Evolutionary conservation across 306 rosid genomes (phyloP), one percentile per base, ranked within the genome.

Genomic region (Albizia julibrissin): DNA sequence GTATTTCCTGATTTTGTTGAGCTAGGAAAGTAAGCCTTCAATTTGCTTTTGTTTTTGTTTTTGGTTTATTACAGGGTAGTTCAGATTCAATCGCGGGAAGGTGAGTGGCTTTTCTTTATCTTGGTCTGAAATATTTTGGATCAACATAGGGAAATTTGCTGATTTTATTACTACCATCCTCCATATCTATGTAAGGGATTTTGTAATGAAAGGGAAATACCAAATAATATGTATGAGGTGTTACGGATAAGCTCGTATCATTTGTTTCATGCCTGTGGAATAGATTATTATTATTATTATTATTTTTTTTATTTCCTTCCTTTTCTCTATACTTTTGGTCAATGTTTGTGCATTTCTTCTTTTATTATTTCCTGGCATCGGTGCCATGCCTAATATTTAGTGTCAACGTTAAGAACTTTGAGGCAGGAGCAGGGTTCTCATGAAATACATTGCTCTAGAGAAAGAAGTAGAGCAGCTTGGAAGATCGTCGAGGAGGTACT

Each of bases 391-490:
- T 89, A 86, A 86, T 84, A 67, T 80, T 26, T 79, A 49, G 49
- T 54, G 62, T 82, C 76, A 27, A 6, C 80, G 42, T 82, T 85
- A 80, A 89, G 92, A 59, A 68, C 50, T 80, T 59, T 87, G 80
- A 52, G 76, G 62, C 84, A 54, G 82, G 87, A 82, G 73, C 81
- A 59, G 33, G 81, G 43, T 71, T 19, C 76, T 84, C 84, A 84
- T 80, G 88, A 78, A 62, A 81, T 82, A 87, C 88, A 87, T 80
- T 89, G 92, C 69, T 89, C 92, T 54, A 87, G 92, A 75, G 92
- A 87, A 82, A 89, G 92, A 81, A 89, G 92, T 83, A 84, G 88
- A 81, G 78, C 66, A 74, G 92, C 92, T 56, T 80, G 84, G 92
- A 85, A 82, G 75, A 89, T 89, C 52, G 83, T 87, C 80, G 87